Evolutionary conservation across 306 rosid species (phyloP).

Genomic region (Cajanus cajan): DNA sequence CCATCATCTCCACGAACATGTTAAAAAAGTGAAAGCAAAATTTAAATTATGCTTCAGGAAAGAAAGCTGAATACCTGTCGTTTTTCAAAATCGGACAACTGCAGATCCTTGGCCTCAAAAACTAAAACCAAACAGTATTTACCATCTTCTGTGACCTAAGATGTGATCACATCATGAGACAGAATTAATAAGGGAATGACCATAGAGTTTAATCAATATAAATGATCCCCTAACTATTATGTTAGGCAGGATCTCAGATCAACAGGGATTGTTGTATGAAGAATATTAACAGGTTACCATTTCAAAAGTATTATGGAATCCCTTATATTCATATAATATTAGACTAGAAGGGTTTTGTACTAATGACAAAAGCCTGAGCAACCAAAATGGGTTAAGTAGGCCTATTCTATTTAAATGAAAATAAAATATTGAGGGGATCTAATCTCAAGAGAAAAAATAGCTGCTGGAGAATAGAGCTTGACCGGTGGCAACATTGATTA

Average conservation of each 20-base stretch:
- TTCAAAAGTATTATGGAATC: neutral
- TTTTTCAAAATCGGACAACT: slow-evolving; percentile 80
- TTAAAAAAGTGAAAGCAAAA: neutral
- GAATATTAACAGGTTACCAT: slow-evolving; percentile 4
- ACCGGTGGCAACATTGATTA: neutral
- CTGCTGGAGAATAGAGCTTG: neutral
- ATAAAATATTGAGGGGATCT: neutral
- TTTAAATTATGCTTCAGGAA: slow-evolving; percentile 5
- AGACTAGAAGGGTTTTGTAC: neutral
- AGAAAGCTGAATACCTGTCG: slow-evolving; percentile 64
- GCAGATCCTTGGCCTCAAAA: slow-evolving; percentile 79
- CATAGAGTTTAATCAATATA: neutral
- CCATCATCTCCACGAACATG: neutral
- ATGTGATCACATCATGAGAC: slow-evolving; percentile 26
- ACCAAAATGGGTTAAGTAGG: slow-evolving; percentile 10
- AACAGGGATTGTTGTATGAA: neutral
- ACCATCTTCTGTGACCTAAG: slow-evolving; percentile 79
- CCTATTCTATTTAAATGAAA: neutral
- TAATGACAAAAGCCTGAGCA: neutral
- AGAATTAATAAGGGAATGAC: neutral
- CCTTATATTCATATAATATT: neutral
- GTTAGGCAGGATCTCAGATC: slow-evolving; percentile 10
- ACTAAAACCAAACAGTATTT: slow-evolving; percentile 74
- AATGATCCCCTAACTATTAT: neutral
- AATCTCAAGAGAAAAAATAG: slow-evolving; percentile 2